phyloP scores from a whole-genome alignment of 345 rosid genomes.

The Ailanthus altissimus region DNA sequence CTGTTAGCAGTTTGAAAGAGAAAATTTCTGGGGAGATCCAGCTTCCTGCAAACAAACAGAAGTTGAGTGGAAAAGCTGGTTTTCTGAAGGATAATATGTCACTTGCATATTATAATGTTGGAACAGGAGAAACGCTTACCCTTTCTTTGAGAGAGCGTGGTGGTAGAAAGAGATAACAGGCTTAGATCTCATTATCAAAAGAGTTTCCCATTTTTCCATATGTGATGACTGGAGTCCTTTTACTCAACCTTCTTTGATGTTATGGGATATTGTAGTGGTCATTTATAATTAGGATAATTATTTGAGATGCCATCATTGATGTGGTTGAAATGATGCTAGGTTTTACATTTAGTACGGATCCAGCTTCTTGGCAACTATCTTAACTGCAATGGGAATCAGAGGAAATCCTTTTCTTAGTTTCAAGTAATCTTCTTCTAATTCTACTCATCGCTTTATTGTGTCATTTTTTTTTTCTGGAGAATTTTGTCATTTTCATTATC shows the following conservation, averaged over 20 bases:
- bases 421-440: conserved; percentile 12
- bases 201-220: conserved; percentile 3
- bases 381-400: background rate
- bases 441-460: background rate
- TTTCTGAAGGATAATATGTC: conserved; percentile 64
- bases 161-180: conserved; percentile 57
- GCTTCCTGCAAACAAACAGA: conserved; percentile 65
- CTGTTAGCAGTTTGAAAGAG: conserved; percentile 62
- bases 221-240: conserved; percentile 4
- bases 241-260: background rate
- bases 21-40: conserved; percentile 68
- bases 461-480: background rate
- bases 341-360: conserved; percentile 31
- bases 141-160: conserved; percentile 65
- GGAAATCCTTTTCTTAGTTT: conserved; percentile 13
- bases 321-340: conserved; percentile 27
- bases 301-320: conserved; percentile 11
- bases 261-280: conserved; percentile 24
- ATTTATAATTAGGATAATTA: conserved; percentile 10
- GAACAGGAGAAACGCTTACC: conserved; percentile 44
- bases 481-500: background rate
- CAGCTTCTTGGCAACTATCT: conserved; percentile 27
- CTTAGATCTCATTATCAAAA: conserved; percentile 7
- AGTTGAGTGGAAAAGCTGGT: conserved; percentile 64
- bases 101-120: conserved; percentile 53